Percentiles rank a stretch among this genome's conserved stretches.
Evolutionary conservation across 768 basidiomycete species (phyloP).

Genomic region (Pleurotus tuber-regium): DNA sequence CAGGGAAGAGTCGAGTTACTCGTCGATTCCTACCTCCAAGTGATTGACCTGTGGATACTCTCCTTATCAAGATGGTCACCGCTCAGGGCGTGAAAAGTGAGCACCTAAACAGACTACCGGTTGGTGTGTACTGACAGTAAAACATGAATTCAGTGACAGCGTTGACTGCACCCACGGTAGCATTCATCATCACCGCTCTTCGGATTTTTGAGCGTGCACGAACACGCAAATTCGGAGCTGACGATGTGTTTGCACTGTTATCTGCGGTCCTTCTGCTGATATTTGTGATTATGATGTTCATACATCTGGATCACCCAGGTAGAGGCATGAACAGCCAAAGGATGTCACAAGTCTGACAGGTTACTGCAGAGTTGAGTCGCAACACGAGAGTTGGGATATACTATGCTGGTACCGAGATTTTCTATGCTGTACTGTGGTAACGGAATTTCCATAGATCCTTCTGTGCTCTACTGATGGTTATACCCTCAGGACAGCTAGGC

Average conservation of each 20-base stretch:
- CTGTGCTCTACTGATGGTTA: too few relatives aligned
- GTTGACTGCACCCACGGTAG: constrained; percentile 1
- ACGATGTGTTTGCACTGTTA: not conserved
- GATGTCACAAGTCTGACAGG: not conserved
- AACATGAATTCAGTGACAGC: too few relatives aligned
- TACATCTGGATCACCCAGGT: constrained; percentile 3
- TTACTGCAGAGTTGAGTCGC: not conserved
- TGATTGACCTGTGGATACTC: too few relatives aligned
- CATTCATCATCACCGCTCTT: not conserved
- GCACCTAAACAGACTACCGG: too few relatives aligned
- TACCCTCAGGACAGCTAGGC: constrained; percentile 40
- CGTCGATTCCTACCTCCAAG: too few relatives aligned
- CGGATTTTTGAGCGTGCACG: constrained; percentile 2
- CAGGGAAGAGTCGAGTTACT: too few relatives aligned
- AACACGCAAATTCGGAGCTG: not conserved
- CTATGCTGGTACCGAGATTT: constrained; percentile 13
- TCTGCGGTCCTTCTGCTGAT: not conserved
- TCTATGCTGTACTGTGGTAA: constrained; percentile 41
- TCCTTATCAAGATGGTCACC: too few relatives aligned
- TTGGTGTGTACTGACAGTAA: too few relatives aligned
- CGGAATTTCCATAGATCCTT: too few relatives aligned
- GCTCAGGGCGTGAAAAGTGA: too few relatives aligned
- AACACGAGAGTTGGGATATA: not conserved
- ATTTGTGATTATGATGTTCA: constrained; percentile 1
- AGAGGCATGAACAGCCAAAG: not conserved